A percentile compares a stretch with the other conserved stretches of the same genome.
Conservation (phyloP, 2,329 filamentous ascomycete species). For the Nemania sp. region DNA sequence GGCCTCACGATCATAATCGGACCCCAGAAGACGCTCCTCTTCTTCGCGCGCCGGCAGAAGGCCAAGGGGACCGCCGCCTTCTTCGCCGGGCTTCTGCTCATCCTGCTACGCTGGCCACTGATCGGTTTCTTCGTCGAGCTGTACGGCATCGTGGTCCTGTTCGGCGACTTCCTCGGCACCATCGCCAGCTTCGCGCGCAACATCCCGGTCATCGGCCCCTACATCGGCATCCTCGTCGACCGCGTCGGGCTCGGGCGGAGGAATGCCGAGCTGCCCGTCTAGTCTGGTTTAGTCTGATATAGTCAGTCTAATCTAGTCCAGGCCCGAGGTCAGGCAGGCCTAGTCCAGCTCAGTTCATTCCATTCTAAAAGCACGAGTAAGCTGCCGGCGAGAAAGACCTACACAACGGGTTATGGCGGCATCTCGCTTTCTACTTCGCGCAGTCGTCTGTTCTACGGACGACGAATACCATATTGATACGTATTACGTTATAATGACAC, state of each 20-base stretch:
- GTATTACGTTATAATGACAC: constrained; percentile 26
- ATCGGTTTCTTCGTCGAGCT: constrained; percentile 88
- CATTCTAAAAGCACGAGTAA: too few relatives aligned
- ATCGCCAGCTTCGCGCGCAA: constrained; percentile 86
- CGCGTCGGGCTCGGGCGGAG: constrained; percentile 68
- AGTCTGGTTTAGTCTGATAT: constrained; percentile 21
- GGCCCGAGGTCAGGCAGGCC: too few relatives aligned
- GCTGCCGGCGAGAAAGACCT: too few relatives aligned
- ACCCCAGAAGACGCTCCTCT: constrained; percentile 83
- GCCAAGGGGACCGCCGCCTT: constrained; percentile 90
- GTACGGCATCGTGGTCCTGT: constrained; percentile 90
- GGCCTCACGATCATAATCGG: constrained; percentile 96
- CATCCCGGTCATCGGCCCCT: constrained; percentile 83
- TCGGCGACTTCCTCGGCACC: constrained; percentile 94
- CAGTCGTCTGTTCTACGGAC: constrained; percentile 2
- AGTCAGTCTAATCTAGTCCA: too few relatives aligned
- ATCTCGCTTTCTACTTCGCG: constrained; percentile 14
- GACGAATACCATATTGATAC: constrained; percentile 14
- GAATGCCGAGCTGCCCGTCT: constrained; percentile 80
- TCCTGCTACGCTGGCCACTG: constrained; percentile 87
- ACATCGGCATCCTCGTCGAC: constrained; percentile 76
- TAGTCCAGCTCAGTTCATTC: too few relatives aligned
- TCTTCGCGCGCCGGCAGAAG: constrained; percentile 95
- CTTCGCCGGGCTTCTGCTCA: constrained; percentile 78
- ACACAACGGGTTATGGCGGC: too few relatives aligned